Conservation (phyloP, 179 eudicot species). For the Beta lomatogona region DNA sequence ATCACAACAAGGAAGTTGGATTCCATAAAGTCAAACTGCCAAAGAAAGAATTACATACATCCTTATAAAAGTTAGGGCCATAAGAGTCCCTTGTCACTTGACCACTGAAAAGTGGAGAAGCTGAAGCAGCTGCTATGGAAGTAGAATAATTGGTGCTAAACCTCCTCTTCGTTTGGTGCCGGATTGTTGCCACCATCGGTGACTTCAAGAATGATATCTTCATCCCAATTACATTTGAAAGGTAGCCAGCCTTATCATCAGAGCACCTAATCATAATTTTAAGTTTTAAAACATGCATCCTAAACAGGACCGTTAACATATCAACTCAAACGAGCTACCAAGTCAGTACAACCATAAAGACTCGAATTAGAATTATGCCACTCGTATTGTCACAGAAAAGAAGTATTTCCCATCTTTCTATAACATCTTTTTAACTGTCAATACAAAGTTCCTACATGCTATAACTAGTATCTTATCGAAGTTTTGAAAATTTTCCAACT, state of each 20-base stretch:
- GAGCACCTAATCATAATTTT: slow-evolving; percentile 46
- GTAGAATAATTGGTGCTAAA: slow-evolving; percentile 32
- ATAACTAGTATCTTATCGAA: background rate
- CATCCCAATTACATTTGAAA: slow-evolving; percentile 39
- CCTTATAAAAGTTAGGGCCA: slow-evolving; percentile 56
- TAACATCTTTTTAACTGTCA: background rate
- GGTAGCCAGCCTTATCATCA: slow-evolving; percentile 38
- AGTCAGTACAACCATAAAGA: slow-evolving; percentile 22
- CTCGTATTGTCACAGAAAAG: background rate
- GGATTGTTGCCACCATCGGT: slow-evolving; percentile 31
- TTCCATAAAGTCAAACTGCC: slow-evolving; percentile 31
- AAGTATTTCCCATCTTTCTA: background rate
- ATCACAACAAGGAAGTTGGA: slow-evolving; percentile 29
- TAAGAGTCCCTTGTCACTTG: slow-evolving; percentile 43
- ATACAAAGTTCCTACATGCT: background rate
- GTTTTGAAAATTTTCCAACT: background rate
- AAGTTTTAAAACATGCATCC: slow-evolving; percentile 37
- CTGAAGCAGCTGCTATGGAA: slow-evolving; percentile 47
- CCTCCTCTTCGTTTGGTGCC: slow-evolving; percentile 37
- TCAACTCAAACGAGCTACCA: slow-evolving; percentile 21
- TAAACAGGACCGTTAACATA: slow-evolving; percentile 30
- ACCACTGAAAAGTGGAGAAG: slow-evolving; percentile 46
- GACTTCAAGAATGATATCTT: slow-evolving; percentile 35
- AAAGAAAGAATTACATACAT: slow-evolving; percentile 51
- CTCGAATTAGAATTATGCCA: slow-evolving; percentile 17